A percentile compares a stretch with the other conserved stretches of the same genome.
Evolutionary conservation across 148 eudicot species (phyloP).

Genomic region (Camellia japonica): DNA sequence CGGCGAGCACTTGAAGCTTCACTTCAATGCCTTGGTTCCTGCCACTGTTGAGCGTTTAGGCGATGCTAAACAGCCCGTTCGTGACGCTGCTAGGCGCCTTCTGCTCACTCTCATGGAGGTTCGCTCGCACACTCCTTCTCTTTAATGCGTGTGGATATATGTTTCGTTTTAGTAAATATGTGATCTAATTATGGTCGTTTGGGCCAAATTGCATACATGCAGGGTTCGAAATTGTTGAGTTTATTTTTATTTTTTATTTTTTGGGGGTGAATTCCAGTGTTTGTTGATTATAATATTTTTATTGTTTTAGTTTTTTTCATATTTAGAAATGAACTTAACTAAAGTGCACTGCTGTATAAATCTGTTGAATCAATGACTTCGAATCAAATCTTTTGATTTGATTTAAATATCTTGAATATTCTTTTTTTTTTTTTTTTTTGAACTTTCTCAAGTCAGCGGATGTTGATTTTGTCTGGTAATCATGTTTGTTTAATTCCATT

Average conservation of each 20-base stretch:
- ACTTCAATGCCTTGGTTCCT: conserved; percentile 83
- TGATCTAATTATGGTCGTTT: not conserved
- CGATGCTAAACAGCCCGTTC: conserved; percentile 88
- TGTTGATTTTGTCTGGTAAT: not conserved
- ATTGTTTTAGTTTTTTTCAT: not conserved
- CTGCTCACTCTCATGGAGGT: conserved; percentile 98
- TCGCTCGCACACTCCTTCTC: not conserved
- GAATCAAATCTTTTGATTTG: not conserved
- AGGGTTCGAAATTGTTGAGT: not conserved
- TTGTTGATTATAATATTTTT: not conserved
- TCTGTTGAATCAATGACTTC: not conserved
- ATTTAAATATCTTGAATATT: not conserved
- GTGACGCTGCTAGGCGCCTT: conserved; percentile 81
- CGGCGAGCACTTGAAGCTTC: conserved; percentile 82
- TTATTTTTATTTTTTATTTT: not conserved
- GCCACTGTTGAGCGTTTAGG: conserved; percentile 88
- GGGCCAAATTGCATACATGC: not conserved
- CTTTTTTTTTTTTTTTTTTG: not conserved
- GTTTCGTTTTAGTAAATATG: not conserved
- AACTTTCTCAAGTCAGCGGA: not conserved
- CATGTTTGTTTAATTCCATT: not conserved
- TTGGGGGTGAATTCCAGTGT: not conserved
- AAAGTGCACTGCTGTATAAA: not conserved
- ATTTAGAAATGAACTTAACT: not conserved
- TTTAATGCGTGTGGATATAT: not conserved